These are phyloP conservation scores for Nakazawaea holstii DNA, from an alignment of 805 yeast species.

Conservation along the genomic window DNA sequence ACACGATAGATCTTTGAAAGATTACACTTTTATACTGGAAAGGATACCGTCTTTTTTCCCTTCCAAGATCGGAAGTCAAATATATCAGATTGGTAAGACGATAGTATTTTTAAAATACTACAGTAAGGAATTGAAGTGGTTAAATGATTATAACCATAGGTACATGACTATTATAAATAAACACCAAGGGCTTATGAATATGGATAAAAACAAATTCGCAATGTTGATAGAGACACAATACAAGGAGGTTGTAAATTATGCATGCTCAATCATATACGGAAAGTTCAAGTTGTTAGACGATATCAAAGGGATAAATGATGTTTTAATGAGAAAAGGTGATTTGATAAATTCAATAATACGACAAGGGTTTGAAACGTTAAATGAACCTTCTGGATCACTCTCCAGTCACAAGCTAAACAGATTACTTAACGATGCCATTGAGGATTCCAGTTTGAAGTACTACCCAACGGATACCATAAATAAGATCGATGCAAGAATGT, in stretches of 20 bases:
- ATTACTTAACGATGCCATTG: slow-evolving; percentile 59
- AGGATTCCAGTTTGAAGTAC: slow-evolving; percentile 43
- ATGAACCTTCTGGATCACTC: slow-evolving; percentile 56
- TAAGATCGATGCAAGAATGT: slow-evolving; percentile 75
- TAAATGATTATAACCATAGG: slow-evolving; percentile 34
- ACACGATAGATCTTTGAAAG: not conserved
- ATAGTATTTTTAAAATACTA: slow-evolving; percentile 54
- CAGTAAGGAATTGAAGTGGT: slow-evolving; percentile 69
- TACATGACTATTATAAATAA: slow-evolving; percentile 7
- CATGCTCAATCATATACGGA: slow-evolving; percentile 43
- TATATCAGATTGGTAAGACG: slow-evolving; percentile 69
- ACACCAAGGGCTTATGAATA: slow-evolving; percentile 27
- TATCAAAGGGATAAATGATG: slow-evolving; percentile 56
- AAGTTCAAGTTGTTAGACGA: slow-evolving; percentile 48
- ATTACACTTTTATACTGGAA: slow-evolving; percentile 31
- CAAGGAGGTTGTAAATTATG: slow-evolving; percentile 44
- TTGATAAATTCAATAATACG: slow-evolving; percentile 62
- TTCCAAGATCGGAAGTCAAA: slow-evolving; percentile 32
- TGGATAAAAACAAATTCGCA: slow-evolving; percentile 23
- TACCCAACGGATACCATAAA: slow-evolving; percentile 33
- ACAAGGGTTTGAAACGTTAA: slow-evolving; percentile 48
- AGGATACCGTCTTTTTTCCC: slow-evolving; percentile 43
- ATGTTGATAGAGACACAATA: slow-evolving; percentile 38
- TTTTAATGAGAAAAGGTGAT: slow-evolving; percentile 76
- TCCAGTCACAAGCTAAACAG: slow-evolving; percentile 63